Evolutionary conservation across 495 filamentous ascomycete species (phyloP).

Genomic region (Penicillium cinerascens): DNA sequence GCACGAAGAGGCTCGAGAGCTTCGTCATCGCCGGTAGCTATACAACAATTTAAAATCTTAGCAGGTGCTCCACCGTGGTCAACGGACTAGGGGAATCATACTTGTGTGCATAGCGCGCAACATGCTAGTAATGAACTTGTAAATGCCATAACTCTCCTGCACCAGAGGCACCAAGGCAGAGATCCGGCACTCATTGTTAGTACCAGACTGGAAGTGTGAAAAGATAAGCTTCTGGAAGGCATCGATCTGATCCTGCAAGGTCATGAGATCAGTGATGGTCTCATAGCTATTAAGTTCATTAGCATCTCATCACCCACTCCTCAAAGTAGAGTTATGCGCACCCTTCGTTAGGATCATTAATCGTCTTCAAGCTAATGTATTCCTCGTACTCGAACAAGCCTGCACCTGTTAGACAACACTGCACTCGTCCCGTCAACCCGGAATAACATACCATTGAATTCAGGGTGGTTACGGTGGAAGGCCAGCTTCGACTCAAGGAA

Average conservation of each 20-base stretch:
- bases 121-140: conserved; percentile 96
- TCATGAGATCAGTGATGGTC: conserved; percentile 95
- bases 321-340: conserved; percentile 16
- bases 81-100: conserved; percentile 37
- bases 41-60: conserved; percentile 9
- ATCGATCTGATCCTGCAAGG: conserved; percentile 95
- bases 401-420: conserved; percentile 28
- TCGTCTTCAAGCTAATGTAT: conserved; percentile 95
- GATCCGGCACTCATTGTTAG: conserved; percentile 95
- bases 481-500: conserved; percentile 88
- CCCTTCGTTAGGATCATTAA: conserved; percentile 98
- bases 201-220: conserved; percentile 84
- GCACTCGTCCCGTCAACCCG: background rate
- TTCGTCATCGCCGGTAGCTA: conserved; percentile 90
- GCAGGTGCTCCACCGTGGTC: background rate
- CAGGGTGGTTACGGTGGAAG: conserved; percentile 94
- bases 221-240: conserved; percentile 97
- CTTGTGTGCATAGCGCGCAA: conserved; percentile 93
- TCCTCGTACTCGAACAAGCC: conserved; percentile 96
- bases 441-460: conserved; percentile 78
- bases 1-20: conserved; percentile 85
- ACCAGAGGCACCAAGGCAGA: conserved; percentile 90
- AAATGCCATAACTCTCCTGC: conserved; percentile 97
- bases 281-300: conserved; percentile 63
- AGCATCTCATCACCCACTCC: conserved; percentile 6